A percentile compares a stretch with the other conserved stretches of the same genome.
Evolutionary conservation across 768 basidiomycete species (phyloP).

Genomic region (Pleurotus djamor): DNA sequence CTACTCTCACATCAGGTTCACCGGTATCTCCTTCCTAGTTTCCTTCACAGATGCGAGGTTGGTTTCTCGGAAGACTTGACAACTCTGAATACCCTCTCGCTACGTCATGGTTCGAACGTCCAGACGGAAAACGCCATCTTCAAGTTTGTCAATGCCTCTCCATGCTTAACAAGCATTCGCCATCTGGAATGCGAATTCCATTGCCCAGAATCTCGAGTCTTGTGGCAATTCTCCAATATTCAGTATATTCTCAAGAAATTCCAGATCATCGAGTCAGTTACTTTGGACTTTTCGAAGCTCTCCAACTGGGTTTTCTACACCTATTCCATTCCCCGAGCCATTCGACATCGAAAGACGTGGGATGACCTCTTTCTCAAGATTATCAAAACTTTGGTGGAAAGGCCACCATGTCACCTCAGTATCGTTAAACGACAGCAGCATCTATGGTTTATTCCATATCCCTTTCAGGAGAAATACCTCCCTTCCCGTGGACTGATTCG

Average conservation of each 20-base stretch:
- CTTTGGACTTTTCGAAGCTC: not conserved
- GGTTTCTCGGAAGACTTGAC: not conserved
- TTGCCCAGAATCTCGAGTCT: not conserved
- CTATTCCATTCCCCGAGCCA: too few species aligned
- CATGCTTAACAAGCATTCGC: not conserved
- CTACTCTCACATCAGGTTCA: constrained; percentile 2
- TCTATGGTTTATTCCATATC: not conserved
- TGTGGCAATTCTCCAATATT: not conserved
- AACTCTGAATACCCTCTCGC: not conserved
- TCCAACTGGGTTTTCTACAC: not conserved
- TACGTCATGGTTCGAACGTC: not conserved
- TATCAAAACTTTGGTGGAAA: not conserved
- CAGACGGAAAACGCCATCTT: not conserved
- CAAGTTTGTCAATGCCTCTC: not conserved
- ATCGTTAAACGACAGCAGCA: not conserved
- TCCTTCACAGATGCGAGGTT: not conserved
- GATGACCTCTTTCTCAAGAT: not conserved
- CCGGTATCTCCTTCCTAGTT: not conserved
- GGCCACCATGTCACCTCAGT: too few species aligned
- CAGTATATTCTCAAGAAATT: not conserved
- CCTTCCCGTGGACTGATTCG: too few species aligned
- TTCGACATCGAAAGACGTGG: not conserved
- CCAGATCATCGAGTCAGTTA: not conserved
- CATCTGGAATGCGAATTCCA: constrained; percentile 1
- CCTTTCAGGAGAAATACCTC: not conserved